These are phyloP conservation scores for Klebsormidium nitens DNA, from an alignment of 139 green algal genomes.

Conservation along the genomic window DNA sequence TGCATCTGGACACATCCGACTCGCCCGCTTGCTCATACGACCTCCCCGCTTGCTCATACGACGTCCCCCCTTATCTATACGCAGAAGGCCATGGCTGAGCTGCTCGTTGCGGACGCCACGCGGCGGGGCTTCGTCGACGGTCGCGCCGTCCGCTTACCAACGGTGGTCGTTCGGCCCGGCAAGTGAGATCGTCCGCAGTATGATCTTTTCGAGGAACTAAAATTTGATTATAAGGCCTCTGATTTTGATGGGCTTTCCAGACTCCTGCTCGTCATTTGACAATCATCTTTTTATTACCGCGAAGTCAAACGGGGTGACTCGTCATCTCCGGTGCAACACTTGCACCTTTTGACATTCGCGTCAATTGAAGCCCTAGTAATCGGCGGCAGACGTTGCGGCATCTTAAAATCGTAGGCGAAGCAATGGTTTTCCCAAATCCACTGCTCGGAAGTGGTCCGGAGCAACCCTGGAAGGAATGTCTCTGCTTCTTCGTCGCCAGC, in stretches of 20 bases:
- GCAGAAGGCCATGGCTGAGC: conserved; percentile 31
- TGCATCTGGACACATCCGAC: no score
- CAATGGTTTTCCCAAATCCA: no score
- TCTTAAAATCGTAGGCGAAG: no score
- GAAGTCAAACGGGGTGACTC: background rate
- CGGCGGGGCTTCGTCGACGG: conserved; percentile 17
- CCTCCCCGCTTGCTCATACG: no score
- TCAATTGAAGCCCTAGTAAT: no score
- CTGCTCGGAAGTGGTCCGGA: no score
- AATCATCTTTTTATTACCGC: background rate
- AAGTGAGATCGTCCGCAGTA: background rate
- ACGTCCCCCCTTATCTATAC: no score
- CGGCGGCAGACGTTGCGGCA: no score
- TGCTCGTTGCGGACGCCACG: conserved; percentile 20
- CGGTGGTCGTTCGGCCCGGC: conserved; percentile 22
- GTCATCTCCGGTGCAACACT: background rate
- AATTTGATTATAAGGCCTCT: background rate
- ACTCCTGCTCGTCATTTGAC: background rate
- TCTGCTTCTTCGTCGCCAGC: no score
- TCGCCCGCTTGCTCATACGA: no score
- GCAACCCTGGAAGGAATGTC: no score
- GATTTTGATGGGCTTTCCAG: background rate
- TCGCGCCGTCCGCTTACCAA: conserved; percentile 16
- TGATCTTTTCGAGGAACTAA: background rate
- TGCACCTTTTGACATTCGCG: no score